Conservation (phyloP, 306 rosid genomes). For the Rosa chinensis region DNA sequence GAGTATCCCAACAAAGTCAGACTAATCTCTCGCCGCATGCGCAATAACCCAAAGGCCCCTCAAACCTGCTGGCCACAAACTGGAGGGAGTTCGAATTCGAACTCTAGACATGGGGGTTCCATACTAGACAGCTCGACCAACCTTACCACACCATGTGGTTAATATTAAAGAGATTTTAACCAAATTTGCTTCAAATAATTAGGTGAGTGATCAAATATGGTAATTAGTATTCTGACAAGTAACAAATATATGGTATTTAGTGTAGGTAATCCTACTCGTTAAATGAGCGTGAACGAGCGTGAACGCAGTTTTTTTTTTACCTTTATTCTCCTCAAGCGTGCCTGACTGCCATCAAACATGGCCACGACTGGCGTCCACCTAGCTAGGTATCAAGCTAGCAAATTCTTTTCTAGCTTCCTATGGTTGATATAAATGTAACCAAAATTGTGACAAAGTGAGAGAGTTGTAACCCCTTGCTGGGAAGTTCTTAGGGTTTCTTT, state of each 20-base stretch:
- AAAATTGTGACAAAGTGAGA: neutral
- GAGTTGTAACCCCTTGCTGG: neutral
- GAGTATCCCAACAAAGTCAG: too few species aligned
- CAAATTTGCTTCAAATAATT: neutral
- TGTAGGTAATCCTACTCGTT: neutral
- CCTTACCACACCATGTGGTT: too few species aligned
- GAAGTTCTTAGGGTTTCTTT: neutral
- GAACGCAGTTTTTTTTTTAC: neutral
- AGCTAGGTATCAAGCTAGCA: constrained; percentile 52
- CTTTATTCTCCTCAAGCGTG: neutral
- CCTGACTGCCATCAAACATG: neutral
- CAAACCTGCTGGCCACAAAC: too few species aligned
- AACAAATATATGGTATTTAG: neutral
- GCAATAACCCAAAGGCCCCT: too few species aligned
- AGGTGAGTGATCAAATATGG: too few species aligned
- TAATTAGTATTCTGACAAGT: neutral
- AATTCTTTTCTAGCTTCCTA: constrained; percentile 31
- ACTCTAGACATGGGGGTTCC: too few species aligned
- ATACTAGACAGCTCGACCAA: too few species aligned
- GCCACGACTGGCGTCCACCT: constrained; percentile 30
- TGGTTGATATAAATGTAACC: neutral
- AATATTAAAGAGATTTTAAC: too few species aligned
- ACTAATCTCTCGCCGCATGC: too few species aligned
- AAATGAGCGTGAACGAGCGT: neutral
- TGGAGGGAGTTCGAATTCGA: too few species aligned